Percentiles rank a stretch among this genome's conserved stretches.
Conservation (phyloP, 1,284 basidiomycete genomes). For the Phaffia rhodozyma region DNA sequence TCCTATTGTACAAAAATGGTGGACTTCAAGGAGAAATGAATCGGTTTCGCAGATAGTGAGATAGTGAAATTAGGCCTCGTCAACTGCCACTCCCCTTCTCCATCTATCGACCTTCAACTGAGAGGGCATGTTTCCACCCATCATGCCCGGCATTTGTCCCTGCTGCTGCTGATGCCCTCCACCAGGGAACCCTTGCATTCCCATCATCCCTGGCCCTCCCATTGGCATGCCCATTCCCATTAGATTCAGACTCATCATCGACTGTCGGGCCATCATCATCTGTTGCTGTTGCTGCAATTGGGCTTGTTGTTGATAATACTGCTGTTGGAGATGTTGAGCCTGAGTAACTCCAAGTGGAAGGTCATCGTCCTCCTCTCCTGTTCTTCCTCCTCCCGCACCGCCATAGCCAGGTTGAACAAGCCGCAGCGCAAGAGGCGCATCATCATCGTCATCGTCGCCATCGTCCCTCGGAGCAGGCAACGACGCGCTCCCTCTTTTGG, state of each 20-base stretch:
- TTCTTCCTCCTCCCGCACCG: neutral
- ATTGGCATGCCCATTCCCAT: neutral
- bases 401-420: neutral
- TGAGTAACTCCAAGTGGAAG: slow-evolving; percentile 14
- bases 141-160: neutral
- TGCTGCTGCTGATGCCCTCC: neutral
- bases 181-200: too few species aligned
- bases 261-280: slow-evolving; percentile 3
- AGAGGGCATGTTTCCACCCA: too few species aligned
- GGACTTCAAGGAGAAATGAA: too few species aligned
- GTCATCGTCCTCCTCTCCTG: slow-evolving; percentile 6
- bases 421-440: slow-evolving; percentile 15
- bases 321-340: slow-evolving; percentile 17
- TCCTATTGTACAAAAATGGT: too few species aligned
- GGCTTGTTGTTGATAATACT: slow-evolving; percentile 10
- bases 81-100: slow-evolving; percentile 4
- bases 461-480: neutral
- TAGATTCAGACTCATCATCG: slow-evolving; percentile 9
- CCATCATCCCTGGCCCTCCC: neutral
- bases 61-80: too few species aligned
- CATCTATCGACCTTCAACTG: slow-evolving; percentile 17
- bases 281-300: slow-evolving; percentile 4
- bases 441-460: slow-evolving; percentile 16
- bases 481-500: neutral
- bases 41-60: too few species aligned